phyloP scores from a whole-genome alignment of 1,284 basidiomycete species.

The Wolfiporia cocos region DNA sequence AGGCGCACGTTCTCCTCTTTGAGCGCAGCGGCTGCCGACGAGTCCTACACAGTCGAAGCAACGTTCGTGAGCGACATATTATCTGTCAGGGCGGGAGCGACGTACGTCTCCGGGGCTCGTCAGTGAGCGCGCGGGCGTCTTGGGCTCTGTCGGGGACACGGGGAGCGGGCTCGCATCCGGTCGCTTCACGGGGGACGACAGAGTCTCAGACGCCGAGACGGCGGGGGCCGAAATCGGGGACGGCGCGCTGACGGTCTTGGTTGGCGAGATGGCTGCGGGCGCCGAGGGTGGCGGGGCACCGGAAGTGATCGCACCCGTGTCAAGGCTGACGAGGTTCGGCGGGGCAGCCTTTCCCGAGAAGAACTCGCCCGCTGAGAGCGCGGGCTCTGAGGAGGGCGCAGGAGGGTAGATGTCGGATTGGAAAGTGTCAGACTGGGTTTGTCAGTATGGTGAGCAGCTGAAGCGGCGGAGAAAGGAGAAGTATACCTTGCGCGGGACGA shows the following conservation, averaged over 20 bases:
- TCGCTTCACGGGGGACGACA: conserved; percentile 22
- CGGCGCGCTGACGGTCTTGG: conserved; percentile 30
- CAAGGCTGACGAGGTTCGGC: conserved; percentile 66
- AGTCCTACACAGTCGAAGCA: conserved; percentile 10
- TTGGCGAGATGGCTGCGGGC: conserved; percentile 18
- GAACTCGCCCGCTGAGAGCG: conserved; percentile 80
- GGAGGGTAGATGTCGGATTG: conserved; percentile 94
- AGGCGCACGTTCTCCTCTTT: conserved; percentile 59
- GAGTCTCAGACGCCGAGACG: conserved; percentile 18
- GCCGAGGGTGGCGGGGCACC: conserved; percentile 28
- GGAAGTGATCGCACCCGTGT: conserved; percentile 44
- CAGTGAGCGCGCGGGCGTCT: conserved; percentile 16
- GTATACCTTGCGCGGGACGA: conserved; percentile 83
- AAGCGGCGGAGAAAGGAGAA: not conserved
- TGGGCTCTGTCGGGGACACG: conserved; percentile 15
- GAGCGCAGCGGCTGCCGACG: conserved; percentile 22
- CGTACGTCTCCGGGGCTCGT: conserved; percentile 12
- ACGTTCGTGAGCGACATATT: not conserved
- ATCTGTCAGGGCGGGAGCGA: conserved; percentile 5
- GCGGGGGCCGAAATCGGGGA: conserved; percentile 26
- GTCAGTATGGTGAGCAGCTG: conserved; percentile 1
- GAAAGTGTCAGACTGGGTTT: conserved; percentile 86
- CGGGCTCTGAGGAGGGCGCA: conserved; percentile 77
- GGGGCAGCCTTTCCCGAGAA: conserved; percentile 77
- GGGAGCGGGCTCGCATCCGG: conserved; percentile 26